phyloP scores from a whole-genome alignment of 495 filamentous ascomycete genomes.

The Penicillium cataractarum region DNA sequence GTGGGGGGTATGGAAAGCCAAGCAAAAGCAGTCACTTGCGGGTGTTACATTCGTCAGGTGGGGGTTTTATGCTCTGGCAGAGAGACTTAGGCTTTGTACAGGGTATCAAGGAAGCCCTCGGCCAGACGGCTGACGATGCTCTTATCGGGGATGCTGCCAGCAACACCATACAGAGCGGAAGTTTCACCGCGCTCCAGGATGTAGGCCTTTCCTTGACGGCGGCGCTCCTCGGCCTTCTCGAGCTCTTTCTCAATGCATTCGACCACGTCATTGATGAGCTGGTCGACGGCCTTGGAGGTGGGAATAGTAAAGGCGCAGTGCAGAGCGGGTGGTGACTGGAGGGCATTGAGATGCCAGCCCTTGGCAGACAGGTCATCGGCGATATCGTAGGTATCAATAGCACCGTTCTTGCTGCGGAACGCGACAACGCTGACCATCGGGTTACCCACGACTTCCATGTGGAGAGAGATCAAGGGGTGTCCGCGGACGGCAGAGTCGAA shows the following conservation, averaged over 20 bases:
- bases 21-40: conserved; percentile 16
- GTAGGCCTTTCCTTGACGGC: conserved; percentile 61
- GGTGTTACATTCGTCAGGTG: conserved; percentile 26
- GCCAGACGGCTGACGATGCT: conserved; percentile 89
- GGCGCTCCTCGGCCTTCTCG: conserved; percentile 74
- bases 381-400: conserved; percentile 83
- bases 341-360: conserved; percentile 95
- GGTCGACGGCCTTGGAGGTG: conserved; percentile 76
- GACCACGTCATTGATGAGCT: conserved; percentile 75
- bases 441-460: conserved; percentile 80
- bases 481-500: conserved; percentile 76
- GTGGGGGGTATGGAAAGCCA: conserved; percentile 1
- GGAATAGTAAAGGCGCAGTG: conserved; percentile 95
- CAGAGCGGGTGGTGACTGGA: conserved; percentile 91
- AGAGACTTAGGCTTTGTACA: conserved; percentile 81
- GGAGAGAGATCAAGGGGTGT: conserved; percentile 63
- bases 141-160: conserved; percentile 93
- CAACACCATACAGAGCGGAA: conserved; percentile 91
- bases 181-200: conserved; percentile 63
- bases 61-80: background rate
- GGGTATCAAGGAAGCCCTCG: conserved; percentile 87
- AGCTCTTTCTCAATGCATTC: conserved; percentile 78
- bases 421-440: conserved; percentile 90
- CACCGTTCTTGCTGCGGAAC: conserved; percentile 69
- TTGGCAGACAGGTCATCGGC: conserved; percentile 78